phyloP scores from a whole-genome alignment of 371 early-diverging fungal genomes.

The Gilbertella persicaria region DNA sequence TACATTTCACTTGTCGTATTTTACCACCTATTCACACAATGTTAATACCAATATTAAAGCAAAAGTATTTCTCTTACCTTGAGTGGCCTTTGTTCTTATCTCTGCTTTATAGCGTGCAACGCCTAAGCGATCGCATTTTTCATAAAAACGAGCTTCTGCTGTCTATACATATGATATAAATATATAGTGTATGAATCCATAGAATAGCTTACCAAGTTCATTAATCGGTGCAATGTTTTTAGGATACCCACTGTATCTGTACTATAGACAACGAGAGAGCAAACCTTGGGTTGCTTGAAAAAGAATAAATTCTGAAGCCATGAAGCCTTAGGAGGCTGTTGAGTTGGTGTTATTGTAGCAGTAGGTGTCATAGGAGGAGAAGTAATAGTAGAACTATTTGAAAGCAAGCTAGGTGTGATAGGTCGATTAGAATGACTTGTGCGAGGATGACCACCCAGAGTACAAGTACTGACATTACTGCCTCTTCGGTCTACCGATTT shows the following conservation, averaged over 20 bases:
- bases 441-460: slow-evolving; percentile 11
- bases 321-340: slow-evolving; percentile 21
- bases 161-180: slow-evolving; percentile 3
- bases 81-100: slow-evolving; percentile 26
- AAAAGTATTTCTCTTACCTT: neutral
- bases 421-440: slow-evolving; percentile 16
- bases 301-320: slow-evolving; percentile 51
- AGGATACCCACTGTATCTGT: slow-evolving; percentile 30
- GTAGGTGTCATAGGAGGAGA: slow-evolving; percentile 3
- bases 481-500: slow-evolving; percentile 36
- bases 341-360: slow-evolving; percentile 1
- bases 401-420: slow-evolving; percentile 36
- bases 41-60: too few species aligned
- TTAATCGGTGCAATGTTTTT: slow-evolving; percentile 28
- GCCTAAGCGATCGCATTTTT: slow-evolving; percentile 41
- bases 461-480: slow-evolving; percentile 23
- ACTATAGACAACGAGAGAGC: slow-evolving; percentile 36
- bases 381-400: slow-evolving; percentile 39
- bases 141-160: slow-evolving; percentile 40
- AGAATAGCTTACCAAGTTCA: slow-evolving; percentile 33
- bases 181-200: neutral
- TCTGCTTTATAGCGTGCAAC: slow-evolving; percentile 41
- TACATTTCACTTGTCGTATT: slow-evolving; percentile 45
- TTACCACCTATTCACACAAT: slow-evolving; percentile 13
- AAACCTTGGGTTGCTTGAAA: slow-evolving; percentile 53